These are phyloP conservation scores for Fomitopsis schrenkii DNA, from an alignment of 1,284 basidiomycete species.

Conservation along the genomic window DNA sequence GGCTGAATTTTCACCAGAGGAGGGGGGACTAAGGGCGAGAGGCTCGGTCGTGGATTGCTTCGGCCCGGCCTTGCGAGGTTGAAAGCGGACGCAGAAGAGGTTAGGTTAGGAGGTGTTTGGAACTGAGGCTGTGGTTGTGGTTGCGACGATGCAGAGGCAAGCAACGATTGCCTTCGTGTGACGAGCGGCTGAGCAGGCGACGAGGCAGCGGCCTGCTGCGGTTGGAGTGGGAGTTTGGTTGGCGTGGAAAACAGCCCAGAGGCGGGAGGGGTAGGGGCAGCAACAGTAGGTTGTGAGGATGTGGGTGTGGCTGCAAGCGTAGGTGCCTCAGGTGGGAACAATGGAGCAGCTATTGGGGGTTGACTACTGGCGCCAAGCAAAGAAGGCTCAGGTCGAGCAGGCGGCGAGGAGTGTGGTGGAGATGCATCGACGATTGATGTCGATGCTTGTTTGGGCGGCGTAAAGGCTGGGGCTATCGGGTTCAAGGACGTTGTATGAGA, in stretches of 20 bases:
- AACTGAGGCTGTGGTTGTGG: background rate
- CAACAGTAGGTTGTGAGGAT: background rate
- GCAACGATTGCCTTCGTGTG: conserved; percentile 21
- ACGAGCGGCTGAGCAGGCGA: conserved; percentile 13
- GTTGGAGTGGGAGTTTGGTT: background rate
- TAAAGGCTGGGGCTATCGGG: background rate
- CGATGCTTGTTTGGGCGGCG: background rate
- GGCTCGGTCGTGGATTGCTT: conserved; percentile 3
- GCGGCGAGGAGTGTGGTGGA: background rate
- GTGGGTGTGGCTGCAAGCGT: background rate
- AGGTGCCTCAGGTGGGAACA: background rate
- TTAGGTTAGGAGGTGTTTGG: conserved; percentile 2
- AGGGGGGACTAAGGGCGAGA: conserved; percentile 24
- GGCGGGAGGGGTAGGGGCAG: background rate
- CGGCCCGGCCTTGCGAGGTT: background rate
- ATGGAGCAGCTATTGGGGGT: background rate
- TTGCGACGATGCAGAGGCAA: conserved; percentile 14
- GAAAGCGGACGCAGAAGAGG: conserved; percentile 6
- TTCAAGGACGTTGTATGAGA: background rate
- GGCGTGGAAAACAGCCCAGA: background rate
- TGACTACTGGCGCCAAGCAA: background rate
- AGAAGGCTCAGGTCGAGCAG: background rate
- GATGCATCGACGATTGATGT: background rate
- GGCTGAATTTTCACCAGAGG: conserved; percentile 16
- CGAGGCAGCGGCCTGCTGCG: background rate